Conservation (phyloP, 805 yeast species). For the Starmerella ratchasimensis region DNA sequence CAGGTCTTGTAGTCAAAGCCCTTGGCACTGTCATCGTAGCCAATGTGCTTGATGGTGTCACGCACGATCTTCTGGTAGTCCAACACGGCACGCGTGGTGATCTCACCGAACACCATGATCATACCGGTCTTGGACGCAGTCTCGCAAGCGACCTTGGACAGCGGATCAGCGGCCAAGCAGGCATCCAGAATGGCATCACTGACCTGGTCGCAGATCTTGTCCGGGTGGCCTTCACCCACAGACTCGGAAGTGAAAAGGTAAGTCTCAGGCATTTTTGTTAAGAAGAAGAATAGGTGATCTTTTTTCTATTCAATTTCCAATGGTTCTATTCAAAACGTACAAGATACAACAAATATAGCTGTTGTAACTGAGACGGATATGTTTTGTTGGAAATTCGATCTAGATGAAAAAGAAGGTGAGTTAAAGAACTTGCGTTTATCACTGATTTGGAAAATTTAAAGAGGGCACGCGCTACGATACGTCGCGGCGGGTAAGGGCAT, state of each 20-base stretch:
- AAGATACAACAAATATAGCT: too few species aligned
- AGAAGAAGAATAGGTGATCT: too few species aligned
- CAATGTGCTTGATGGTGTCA: constrained; percentile 96
- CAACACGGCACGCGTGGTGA: constrained; percentile 87
- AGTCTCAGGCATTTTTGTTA: constrained; percentile 25
- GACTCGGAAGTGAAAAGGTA: constrained; percentile 56
- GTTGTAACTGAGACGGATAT: too few species aligned
- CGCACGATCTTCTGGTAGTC: constrained; percentile 97
- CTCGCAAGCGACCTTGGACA: constrained; percentile 98
- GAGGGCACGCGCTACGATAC: too few species aligned
- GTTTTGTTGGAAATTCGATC: too few species aligned
- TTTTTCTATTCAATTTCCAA: too few species aligned
- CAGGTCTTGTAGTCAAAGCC: constrained; percentile 99
- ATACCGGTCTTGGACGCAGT: constrained; percentile 98
- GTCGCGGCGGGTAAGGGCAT: too few species aligned
- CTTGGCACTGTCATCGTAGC: constrained; percentile 89
- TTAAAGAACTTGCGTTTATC: too few species aligned
- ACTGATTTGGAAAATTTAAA: too few species aligned
- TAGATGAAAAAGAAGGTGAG: too few species aligned
- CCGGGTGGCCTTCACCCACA: constrained; percentile 54
- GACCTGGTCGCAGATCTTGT: constrained; percentile 82
- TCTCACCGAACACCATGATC: constrained; percentile 99
- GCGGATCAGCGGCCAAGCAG: constrained; percentile 87
- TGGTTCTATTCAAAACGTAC: too few species aligned
- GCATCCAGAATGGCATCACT: constrained; percentile 97